Base-by-base conservation (phyloP, 345 rosid genomes). In the Eucalyptus regnans region DNA sequence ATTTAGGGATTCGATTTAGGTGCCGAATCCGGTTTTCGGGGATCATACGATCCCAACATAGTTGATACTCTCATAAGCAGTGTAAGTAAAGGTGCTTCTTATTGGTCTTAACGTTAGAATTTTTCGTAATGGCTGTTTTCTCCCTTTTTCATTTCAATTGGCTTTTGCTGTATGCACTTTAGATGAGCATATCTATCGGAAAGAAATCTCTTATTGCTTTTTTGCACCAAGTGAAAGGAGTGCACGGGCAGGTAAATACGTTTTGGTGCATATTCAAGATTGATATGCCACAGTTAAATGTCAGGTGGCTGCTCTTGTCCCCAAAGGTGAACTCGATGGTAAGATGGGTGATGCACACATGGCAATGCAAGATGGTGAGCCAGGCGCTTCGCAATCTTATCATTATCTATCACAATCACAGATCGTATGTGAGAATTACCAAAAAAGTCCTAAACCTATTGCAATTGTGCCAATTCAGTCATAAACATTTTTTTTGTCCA, bases 351-450 rank as follows among this genome's bases (percentile, higher is more conserved):
- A 98, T 93, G 99, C 99, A 88, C 99, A 98, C 92, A 97, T 97
- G 99, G 98, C 99, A 90, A 92, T 96, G 99, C 99, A 97, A 95
- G 99, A 99, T 68, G 94, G 99, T 97, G 99, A 98, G 99, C 91
- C 99, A 97, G 93, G 99, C 99, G 58, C 97, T 98, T 84, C 97
- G 99, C 91, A 98, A 98, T 91, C 89, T 98, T 90, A 97, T 90
- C 99, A 96, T 91, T 98, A 99, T 58, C 92, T 98, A 90, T 97
- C 98, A 5, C 87, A 92, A 88, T 97, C 99, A 8, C 97, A 96
- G 91, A 94, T 98, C 15, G 89, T 97, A n/a, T n/a, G n/a, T n/a
- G n/a, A n/a, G n/a, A n/a, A n/a, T n/a, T n/a, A n/a, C n/a, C n/a
- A n/a, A n/a, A n/a, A n/a, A n/a, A n/a, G n/a, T n/a, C n/a, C n/a